Percentiles rank a stretch among this genome's conserved stretches.
Evolutionary conservation across 192 early-diverging fungal species (phyloP).

Genomic region (Coemansia sp.): DNA sequence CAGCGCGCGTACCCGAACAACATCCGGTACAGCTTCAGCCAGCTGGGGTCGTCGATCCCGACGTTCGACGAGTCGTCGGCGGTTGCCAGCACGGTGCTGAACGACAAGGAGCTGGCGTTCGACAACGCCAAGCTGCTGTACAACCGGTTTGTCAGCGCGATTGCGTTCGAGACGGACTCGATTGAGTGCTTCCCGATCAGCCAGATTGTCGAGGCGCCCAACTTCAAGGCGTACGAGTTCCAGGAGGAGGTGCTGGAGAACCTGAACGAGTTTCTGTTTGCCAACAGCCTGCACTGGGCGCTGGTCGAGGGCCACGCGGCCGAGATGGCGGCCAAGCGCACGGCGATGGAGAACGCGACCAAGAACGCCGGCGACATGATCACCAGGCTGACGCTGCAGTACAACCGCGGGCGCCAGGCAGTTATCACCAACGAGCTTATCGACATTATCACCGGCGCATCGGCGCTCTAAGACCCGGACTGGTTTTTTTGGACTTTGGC

Average conservation of each 20-base stretch:
- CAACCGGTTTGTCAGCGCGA: slow-evolving; percentile 92
- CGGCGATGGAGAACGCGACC: slow-evolving; percentile 99
- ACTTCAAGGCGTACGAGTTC: slow-evolving; percentile 87
- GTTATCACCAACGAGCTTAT: slow-evolving; percentile 97
- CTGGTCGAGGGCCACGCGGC: slow-evolving; percentile 94
- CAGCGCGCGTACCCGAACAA: slow-evolving; percentile 68
- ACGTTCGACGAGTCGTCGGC: slow-evolving; percentile 83
- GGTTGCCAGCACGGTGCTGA: slow-evolving; percentile 75
- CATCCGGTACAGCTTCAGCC: slow-evolving; percentile 86
- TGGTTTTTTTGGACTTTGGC: background rate
- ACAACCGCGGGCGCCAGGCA: slow-evolving; percentile 97
- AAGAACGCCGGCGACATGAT: slow-evolving; percentile 99
- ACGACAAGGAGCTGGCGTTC: slow-evolving; percentile 54
- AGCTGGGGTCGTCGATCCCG: slow-evolving; percentile 84
- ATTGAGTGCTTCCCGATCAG: slow-evolving; percentile 59
- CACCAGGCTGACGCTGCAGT: slow-evolving; percentile 89
- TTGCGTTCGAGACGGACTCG: slow-evolving; percentile 80
- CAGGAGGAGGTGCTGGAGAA: slow-evolving; percentile 84
- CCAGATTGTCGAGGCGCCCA: slow-evolving; percentile 68
- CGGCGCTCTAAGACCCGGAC: slow-evolving; percentile 70
- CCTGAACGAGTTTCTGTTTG: slow-evolving; percentile 90
- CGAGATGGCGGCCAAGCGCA: slow-evolving; percentile 93
- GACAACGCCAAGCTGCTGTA: slow-evolving; percentile 80
- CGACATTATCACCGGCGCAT: slow-evolving; percentile 97
- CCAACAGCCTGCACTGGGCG: slow-evolving; percentile 93